phyloP scores from a whole-genome alignment of 2,329 filamentous ascomycete species.

The Orbilia javanica region DNA sequence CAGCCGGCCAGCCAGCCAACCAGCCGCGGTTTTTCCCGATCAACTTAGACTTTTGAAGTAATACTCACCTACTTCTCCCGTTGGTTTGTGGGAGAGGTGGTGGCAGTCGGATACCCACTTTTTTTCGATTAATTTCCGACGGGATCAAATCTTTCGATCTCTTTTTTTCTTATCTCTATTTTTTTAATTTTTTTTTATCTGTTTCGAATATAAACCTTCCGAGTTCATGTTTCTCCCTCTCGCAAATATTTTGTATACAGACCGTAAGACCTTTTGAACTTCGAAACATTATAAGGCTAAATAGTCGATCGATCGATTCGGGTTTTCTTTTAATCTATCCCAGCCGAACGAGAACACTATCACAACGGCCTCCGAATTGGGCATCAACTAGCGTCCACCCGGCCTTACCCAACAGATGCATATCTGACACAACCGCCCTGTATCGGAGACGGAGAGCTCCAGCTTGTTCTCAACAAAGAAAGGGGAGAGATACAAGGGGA shows the following conservation, averaged over 20 bases:
- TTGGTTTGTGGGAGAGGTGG: slow-evolving; percentile 11
- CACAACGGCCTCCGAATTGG: slow-evolving; percentile 1
- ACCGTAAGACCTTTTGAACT: neutral
- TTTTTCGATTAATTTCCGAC: slow-evolving; percentile 52
- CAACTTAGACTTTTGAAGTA: too few relatives aligned
- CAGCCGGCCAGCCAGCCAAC: too few relatives aligned
- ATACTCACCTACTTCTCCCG: too few relatives aligned
- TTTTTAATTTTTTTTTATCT: neutral
- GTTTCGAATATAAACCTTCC: neutral
- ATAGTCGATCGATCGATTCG: neutral
- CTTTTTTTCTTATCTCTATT: slow-evolving; percentile 5
- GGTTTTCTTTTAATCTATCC: neutral
- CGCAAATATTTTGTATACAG: neutral
- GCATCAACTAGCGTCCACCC: slow-evolving; percentile 11
- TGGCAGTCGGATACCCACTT: slow-evolving; percentile 18
- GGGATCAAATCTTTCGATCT: neutral
- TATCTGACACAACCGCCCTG: slow-evolving; percentile 33
- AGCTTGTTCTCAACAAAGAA: slow-evolving; percentile 32
- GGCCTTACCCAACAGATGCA: slow-evolving; percentile 36
- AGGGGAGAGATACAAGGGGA: too few relatives aligned
- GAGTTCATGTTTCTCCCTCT: neutral
- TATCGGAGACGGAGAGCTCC: slow-evolving; percentile 31
- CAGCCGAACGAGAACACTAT: slow-evolving; percentile 10
- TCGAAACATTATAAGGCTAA: neutral
- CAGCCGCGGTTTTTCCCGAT: slow-evolving; percentile 51